These are phyloP conservation scores for Prosopis cineraria DNA, from an alignment of 306 rosid species.

Conservation along the genomic window DNA sequence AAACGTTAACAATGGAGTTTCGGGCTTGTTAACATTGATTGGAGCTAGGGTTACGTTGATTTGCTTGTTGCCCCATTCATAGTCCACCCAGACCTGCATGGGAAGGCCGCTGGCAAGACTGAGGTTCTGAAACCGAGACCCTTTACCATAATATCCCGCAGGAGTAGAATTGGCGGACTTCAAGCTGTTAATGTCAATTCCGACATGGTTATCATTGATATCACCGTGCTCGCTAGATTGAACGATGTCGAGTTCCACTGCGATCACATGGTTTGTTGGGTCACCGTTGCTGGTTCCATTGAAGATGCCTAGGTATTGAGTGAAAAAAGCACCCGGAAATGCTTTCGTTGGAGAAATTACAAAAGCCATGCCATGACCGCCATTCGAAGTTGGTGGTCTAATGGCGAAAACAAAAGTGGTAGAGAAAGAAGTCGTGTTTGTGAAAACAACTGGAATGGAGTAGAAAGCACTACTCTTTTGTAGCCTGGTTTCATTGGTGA, in stretches of 20 bases:
- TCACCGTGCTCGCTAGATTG: too few species aligned
- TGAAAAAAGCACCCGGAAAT: constrained; percentile 37
- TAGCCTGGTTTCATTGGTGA: constrained; percentile 53
- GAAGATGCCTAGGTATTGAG: constrained; percentile 60
- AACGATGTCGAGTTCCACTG: constrained; percentile 44
- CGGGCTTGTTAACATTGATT: constrained; percentile 42
- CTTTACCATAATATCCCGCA: too few species aligned
- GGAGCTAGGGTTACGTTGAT: constrained; percentile 37
- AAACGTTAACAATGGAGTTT: constrained; percentile 46
- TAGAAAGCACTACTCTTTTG: constrained; percentile 55
- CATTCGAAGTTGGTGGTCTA: constrained; percentile 29
- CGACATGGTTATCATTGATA: too few species aligned
- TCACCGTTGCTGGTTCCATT: constrained; percentile 43
- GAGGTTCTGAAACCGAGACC: too few species aligned
- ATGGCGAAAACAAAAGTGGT: constrained; percentile 63
- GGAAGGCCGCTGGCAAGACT: too few species aligned
- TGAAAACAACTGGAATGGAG: constrained; percentile 52
- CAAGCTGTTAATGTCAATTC: too few species aligned
- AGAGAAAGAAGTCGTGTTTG: constrained; percentile 58
- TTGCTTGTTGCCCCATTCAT: too few species aligned
- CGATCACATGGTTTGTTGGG: constrained; percentile 48
- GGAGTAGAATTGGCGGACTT: too few species aligned
- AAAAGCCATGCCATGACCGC: constrained; percentile 65
- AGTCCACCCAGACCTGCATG: too few species aligned
- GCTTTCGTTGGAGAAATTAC: constrained; percentile 54